Base-by-base conservation (phyloP, 495 filamentous ascomycete species). In the Recurvomyces mirabilis region DNA sequence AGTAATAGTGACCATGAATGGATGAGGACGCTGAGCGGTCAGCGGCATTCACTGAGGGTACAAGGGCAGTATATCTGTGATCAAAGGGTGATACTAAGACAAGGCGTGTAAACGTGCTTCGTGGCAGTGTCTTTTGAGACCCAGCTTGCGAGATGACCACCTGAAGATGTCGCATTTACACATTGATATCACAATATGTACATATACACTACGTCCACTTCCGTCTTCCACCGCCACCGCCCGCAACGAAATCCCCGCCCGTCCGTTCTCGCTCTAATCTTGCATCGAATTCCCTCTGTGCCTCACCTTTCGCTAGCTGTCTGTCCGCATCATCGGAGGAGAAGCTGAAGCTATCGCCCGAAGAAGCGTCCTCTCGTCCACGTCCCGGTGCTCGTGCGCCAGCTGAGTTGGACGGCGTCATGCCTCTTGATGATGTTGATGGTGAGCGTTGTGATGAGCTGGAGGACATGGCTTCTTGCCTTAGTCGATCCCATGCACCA, bases 271-370 rank as follows among this genome's bases (percentile, higher is more conserved):
- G 55, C 51, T 74, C 72, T 18, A 75, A 53, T 19, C 60, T 50
- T 23, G 59, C 64, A 53, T 75, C 72, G 55, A 75, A 75, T 26
- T 72, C 66, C 40, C 54, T 64, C 58, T 76, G 72, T 41, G 70
- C 69, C 50, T 74, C 63, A 18, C 48, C 59, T 48, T 59, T 66
- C n/a, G 66, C 70, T 34, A 61, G 48, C 17, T 59, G 41, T 17
- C 59, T 57, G 22, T 69, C 67, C 36, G 62, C 56, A 0, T 66
- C 65, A 3, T 49, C 53, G 0, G 37, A 53, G 6, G 64, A 63
- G 38, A 68, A 72, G 19, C 62, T 45, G 46, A 71, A 72, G 30
- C 59, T 61, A 38, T 73, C 68, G 1, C 57, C 38, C 4, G 22
- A 7, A 9, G 42, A 43, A 22, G 21, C 25, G 20, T 22, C 24